A percentile compares a stretch with the other conserved stretches of the same genome.
phyloP scores from a whole-genome alignment of 495 filamentous ascomycete species.

The Penicillium bialowiezense region DNA sequence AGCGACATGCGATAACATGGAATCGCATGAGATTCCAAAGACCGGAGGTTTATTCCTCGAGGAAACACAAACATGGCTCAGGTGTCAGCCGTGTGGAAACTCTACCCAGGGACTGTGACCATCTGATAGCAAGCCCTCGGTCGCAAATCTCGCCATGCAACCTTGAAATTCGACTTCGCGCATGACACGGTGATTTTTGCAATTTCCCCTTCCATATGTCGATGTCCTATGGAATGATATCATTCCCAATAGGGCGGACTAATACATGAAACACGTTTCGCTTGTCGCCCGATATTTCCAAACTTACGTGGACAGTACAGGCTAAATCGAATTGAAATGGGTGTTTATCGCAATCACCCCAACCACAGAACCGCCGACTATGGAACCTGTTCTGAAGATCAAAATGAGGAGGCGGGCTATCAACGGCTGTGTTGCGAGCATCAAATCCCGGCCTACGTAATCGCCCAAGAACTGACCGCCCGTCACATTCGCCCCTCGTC shows the following conservation, averaged over 20 bases:
- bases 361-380: not conserved
- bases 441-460: conserved; percentile 3
- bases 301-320: no score
- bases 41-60: not conserved
- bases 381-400: no score
- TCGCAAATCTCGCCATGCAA: not conserved
- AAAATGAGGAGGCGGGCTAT: no score
- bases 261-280: not conserved
- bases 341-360: conserved; percentile 2
- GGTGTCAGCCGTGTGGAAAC: not conserved
- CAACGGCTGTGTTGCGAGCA: no score
- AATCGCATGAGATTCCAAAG: not conserved
- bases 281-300: not conserved
- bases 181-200: not conserved
- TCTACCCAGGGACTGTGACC: not conserved
- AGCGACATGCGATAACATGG: not conserved
- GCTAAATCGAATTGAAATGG: no score
- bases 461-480: not conserved
- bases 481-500: not conserved
- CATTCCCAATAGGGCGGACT: not conserved
- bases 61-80: not conserved
- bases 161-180: not conserved
- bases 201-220: not conserved
- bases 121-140: not conserved
- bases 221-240: not conserved